Conservation (phyloP, 108 stramenopile genomes). For the Ochromonas danica region DNA sequence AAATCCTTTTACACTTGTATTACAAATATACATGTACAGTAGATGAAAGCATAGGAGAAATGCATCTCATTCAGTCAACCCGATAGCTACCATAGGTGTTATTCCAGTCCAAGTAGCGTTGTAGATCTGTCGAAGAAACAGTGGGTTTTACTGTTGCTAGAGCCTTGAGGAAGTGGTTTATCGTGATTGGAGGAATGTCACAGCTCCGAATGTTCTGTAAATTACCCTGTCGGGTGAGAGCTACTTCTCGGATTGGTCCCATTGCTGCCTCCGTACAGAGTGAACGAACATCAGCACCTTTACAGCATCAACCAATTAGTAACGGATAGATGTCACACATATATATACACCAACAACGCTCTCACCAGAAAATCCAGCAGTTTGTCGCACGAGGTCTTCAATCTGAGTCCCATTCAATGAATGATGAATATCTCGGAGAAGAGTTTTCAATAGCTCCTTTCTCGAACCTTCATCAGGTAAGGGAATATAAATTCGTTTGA, state of each 20-base stretch:
- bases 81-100: slow-evolving; percentile 8
- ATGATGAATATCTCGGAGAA: slow-evolving; percentile 79
- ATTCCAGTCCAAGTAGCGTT: slow-evolving; percentile 28
- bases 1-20: no score
- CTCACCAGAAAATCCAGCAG: slow-evolving; percentile 79
- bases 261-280: slow-evolving; percentile 87
- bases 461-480: slow-evolving; percentile 78
- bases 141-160: slow-evolving; percentile 73
- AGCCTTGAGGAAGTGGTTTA: slow-evolving; percentile 76
- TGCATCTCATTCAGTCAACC: no score
- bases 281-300: slow-evolving; percentile 76
- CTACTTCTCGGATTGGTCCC: slow-evolving; percentile 84
- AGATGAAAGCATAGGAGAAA: no score
- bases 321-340: no score
- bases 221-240: slow-evolving; percentile 30
- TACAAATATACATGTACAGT: no score
- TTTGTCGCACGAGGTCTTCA: slow-evolving; percentile 61
- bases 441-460: slow-evolving; percentile 64
- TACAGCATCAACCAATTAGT: background rate
- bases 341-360: no score
- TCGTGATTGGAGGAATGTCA: slow-evolving; percentile 82
- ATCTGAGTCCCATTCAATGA: slow-evolving; percentile 66
- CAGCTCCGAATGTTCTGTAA: slow-evolving; percentile 61
- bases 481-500: slow-evolving; percentile 85
- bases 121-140: slow-evolving; percentile 77